Evolutionary conservation across 257 asterid species (phyloP).

Genomic region (Solanum pennellii): DNA sequence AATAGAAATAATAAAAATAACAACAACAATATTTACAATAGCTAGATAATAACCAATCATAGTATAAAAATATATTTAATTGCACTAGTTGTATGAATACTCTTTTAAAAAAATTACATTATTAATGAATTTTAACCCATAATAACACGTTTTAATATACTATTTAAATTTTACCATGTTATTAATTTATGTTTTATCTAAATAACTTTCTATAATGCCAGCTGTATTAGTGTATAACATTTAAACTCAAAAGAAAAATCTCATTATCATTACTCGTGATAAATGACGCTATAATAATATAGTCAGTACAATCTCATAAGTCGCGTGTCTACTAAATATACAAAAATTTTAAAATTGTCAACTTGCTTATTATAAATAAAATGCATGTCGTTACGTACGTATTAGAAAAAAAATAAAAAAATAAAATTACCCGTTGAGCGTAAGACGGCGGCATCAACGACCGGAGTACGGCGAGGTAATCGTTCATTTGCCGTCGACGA

Average conservation of each 20-base stretch:
- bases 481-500: slow-evolving; percentile 76
- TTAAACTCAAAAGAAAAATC: background rate
- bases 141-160: background rate
- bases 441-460: slow-evolving; percentile 79
- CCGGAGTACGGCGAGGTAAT: slow-evolving; percentile 63
- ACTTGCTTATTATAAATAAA: background rate
- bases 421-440: slow-evolving; percentile 47
- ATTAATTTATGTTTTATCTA: too few relatives aligned
- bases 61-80: too few relatives aligned
- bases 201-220: background rate
- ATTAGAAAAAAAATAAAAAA: too few relatives aligned
- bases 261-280: background rate
- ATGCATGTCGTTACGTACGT: background rate
- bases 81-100: too few relatives aligned
- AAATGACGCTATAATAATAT: background rate
- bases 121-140: background rate
- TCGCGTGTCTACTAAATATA: background rate
- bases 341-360: background rate
- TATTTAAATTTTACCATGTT: too few relatives aligned
- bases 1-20: background rate
- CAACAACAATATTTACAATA: background rate
- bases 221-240: fast-evolving
- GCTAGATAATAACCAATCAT: too few relatives aligned
- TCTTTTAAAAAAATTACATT: too few relatives aligned
- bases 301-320: fast-evolving